Conservation (phyloP, 768 basidiomycete species). For the Boletellus sp. region DNA sequence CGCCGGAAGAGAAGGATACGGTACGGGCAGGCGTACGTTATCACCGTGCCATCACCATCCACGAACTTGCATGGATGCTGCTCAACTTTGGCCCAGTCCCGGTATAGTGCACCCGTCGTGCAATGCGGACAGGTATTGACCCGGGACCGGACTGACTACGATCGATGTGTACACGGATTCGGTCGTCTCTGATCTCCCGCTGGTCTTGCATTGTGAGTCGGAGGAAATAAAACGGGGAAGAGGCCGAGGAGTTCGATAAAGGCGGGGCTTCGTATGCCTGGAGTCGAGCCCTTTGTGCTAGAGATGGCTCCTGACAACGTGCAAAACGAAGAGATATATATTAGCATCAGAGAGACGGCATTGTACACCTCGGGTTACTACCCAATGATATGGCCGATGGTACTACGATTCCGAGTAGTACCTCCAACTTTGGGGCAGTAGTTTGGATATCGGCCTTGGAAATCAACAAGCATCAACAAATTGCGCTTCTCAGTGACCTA, state of each 20-base stretch:
- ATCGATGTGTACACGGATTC: slow-evolving; percentile 3
- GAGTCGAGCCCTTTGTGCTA: too few species aligned
- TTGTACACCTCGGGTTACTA: too few species aligned
- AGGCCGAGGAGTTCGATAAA: not conserved
- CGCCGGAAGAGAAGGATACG: slow-evolving; percentile 1
- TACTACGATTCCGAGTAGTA: too few species aligned
- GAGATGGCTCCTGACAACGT: too few species aligned
- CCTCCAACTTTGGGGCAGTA: too few species aligned
- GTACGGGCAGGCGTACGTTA: slow-evolving; percentile 1
- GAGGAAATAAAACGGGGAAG: not conserved
- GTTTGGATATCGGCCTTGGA: too few species aligned
- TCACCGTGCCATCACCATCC: not conserved
- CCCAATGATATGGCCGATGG: too few species aligned
- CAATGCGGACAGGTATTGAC: slow-evolving; percentile 1
- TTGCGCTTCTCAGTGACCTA: too few species aligned
- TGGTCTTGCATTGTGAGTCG: not conserved
- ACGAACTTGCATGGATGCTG: not conserved
- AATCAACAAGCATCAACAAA: too few species aligned
- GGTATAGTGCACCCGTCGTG: slow-evolving; percentile 1
- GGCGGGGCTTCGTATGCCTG: too few species aligned
- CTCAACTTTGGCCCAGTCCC: not conserved
- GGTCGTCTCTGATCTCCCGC: not conserved
- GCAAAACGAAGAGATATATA: too few species aligned
- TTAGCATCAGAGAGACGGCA: too few species aligned
- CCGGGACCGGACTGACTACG: not conserved